Conservation (phyloP, 202 grass and related monocot species). For the Setaria italica region DNA sequence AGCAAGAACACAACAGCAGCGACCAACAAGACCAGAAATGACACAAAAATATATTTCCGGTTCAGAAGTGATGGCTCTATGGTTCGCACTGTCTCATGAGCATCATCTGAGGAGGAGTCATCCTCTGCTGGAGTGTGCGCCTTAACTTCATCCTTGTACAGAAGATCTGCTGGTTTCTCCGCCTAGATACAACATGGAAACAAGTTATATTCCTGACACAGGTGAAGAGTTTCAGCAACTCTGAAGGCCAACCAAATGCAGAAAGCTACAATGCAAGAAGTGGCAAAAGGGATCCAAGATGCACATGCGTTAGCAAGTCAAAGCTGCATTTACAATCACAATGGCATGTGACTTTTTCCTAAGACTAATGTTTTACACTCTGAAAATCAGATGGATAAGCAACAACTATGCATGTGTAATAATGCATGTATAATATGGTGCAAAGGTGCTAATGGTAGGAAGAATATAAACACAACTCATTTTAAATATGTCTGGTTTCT, state of each 20-base stretch:
- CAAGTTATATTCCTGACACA: slow-evolving; percentile 14
- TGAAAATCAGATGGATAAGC: not conserved
- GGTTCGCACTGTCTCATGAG: slow-evolving; percentile 46
- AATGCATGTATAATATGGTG: not conserved
- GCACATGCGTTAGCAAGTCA: not conserved
- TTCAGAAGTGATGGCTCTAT: slow-evolving; percentile 52
- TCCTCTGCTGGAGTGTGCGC: slow-evolving; percentile 39
- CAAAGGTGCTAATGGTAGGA: not conserved
- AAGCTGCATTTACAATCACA: not conserved
- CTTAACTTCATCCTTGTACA: slow-evolving; percentile 27
- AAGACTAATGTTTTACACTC: not conserved
- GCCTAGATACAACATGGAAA: slow-evolving; percentile 51
- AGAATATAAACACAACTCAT: not conserved
- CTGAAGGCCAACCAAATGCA: not conserved
- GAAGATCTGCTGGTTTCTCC: slow-evolving; percentile 37
- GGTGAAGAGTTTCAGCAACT: not conserved
- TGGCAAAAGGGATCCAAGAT: slow-evolving; percentile 12
- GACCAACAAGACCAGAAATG: slow-evolving; percentile 53
- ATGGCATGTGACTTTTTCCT: not conserved
- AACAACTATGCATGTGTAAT: not conserved
- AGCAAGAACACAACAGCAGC: slow-evolving; percentile 43
- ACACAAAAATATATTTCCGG: slow-evolving; percentile 57
- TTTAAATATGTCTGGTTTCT: not conserved
- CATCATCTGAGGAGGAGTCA: slow-evolving; percentile 40
- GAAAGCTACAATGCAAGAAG: not conserved